A percentile compares a stretch with the other conserved stretches of the same genome.
These are phyloP conservation scores for Bonia amplexicaulis DNA, from an alignment of 176 grass and related monocot species.

Conservation along the genomic window DNA sequence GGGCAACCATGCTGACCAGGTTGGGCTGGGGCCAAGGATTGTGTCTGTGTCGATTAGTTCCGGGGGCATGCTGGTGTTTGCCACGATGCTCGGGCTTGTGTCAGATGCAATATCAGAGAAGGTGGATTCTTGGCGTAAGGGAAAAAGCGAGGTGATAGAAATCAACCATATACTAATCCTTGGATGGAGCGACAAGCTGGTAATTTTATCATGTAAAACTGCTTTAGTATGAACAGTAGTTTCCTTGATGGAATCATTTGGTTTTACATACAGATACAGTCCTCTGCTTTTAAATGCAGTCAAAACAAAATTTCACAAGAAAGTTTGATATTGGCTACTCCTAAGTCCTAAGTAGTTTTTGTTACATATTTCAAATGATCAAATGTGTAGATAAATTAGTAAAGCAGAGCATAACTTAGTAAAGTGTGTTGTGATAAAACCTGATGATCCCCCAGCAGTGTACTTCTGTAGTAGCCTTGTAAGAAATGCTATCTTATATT, in stretches of 20 bases:
- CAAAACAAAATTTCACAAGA: background rate
- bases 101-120: constrained; percentile 99
- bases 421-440: background rate
- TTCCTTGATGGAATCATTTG: background rate
- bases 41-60: constrained; percentile 88
- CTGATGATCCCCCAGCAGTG: background rate
- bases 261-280: background rate
- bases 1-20: constrained; percentile 91
- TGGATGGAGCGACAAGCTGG: constrained; percentile 98
- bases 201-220: constrained; percentile 40
- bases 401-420: background rate
- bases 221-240: background rate
- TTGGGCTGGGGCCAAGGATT: constrained; percentile 76
- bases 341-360: background rate
- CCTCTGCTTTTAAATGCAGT: background rate
- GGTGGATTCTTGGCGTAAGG: constrained; percentile 98
- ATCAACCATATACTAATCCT: constrained; percentile 94
- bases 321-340: background rate
- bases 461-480: background rate
- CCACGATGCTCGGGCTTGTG: constrained; percentile 95
- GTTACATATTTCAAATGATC: background rate
- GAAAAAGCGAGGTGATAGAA: constrained; percentile 97
- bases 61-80: constrained; percentile 97
- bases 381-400: background rate
- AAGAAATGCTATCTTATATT: background rate